A percentile compares a stretch with the other conserved stretches of the same genome.
Evolutionary conservation across 1,284 basidiomycete genomes (phyloP).

Genomic region (Moesziomyces aphidis): DNA sequence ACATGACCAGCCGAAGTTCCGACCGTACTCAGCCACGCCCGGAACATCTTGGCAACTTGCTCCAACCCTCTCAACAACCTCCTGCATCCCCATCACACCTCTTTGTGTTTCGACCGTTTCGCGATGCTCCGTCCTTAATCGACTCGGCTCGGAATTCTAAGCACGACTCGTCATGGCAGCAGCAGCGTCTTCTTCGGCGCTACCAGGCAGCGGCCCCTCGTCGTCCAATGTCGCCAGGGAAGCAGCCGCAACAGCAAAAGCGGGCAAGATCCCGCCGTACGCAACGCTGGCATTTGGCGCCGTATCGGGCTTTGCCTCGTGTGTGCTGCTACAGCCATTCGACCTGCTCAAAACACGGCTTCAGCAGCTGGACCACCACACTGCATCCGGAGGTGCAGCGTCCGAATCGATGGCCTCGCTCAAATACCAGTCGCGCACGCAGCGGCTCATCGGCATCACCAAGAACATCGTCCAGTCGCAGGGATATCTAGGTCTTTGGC

Average conservation of each 20-base stretch:
- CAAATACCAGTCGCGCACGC: constrained; percentile 33
- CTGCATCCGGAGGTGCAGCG: background rate
- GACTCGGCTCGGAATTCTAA: background rate
- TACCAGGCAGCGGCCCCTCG: background rate
- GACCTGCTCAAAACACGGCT: constrained; percentile 66
- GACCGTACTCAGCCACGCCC: no score
- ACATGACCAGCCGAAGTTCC: background rate
- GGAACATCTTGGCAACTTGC: no score
- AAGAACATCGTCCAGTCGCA: constrained; percentile 45
- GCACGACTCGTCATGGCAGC: background rate
- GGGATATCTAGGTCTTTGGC: constrained; percentile 61
- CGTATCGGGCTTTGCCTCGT: constrained; percentile 61
- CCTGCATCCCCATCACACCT: background rate
- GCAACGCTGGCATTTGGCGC: constrained; percentile 64
- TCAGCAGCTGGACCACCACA: constrained; percentile 53
- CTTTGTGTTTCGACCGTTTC: background rate
- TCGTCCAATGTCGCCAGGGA: background rate
- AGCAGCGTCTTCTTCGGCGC: constrained; percentile 1
- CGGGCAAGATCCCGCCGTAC: constrained; percentile 45
- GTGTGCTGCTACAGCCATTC: constrained; percentile 64
- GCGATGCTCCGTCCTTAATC: background rate
- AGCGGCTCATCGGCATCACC: constrained; percentile 39
- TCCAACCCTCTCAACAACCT: background rate
- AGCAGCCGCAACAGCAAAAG: background rate
- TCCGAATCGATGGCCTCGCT: constrained; percentile 1